Evolutionary conservation across 2,329 filamentous ascomycete species (phyloP).

Genomic region (Phoma sp.): DNA sequence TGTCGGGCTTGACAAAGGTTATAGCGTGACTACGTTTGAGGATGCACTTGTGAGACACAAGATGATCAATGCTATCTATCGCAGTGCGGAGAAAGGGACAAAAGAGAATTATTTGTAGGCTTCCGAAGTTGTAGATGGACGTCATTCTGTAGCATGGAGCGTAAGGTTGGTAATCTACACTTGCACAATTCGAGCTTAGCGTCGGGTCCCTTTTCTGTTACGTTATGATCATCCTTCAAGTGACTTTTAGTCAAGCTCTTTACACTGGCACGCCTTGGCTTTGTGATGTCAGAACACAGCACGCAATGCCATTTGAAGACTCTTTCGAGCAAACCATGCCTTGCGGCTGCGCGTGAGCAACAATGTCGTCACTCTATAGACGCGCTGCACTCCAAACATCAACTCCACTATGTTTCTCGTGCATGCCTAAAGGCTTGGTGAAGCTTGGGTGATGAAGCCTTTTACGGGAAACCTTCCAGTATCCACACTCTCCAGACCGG

Average conservation of each 20-base stretch:
- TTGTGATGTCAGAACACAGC: conserved; percentile 21
- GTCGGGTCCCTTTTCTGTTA: conserved; percentile 21
- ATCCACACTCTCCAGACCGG: conserved; percentile 5
- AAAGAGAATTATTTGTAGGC: conserved; percentile 36
- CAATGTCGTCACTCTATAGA: conserved; percentile 11
- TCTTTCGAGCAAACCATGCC: not conserved
- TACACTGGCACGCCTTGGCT: not conserved
- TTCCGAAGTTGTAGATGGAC: not conserved
- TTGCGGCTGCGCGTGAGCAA: not conserved
- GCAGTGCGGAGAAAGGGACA: conserved; percentile 39
- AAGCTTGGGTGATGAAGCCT: conserved; percentile 15
- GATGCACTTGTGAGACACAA: conserved; percentile 43
- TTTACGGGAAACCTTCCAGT: conserved; percentile 2
- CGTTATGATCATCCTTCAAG: conserved; percentile 19
- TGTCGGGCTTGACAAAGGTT: conserved; percentile 30
- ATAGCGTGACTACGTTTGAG: conserved; percentile 40
- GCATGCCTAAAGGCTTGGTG: conserved; percentile 1
- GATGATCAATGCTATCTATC: conserved; percentile 47
- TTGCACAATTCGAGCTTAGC: conserved; percentile 3
- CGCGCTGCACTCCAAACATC: not conserved
- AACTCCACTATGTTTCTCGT: not conserved
- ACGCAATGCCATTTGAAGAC: not conserved
- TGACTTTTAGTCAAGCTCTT: conserved; percentile 19
- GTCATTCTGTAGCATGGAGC: not conserved
- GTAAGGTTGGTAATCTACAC: not conserved